A percentile compares a stretch with the other conserved stretches of the same genome.
Evolutionary conservation across 345 rosid species (phyloP).

Genomic region (Nephelium lappaceum): DNA sequence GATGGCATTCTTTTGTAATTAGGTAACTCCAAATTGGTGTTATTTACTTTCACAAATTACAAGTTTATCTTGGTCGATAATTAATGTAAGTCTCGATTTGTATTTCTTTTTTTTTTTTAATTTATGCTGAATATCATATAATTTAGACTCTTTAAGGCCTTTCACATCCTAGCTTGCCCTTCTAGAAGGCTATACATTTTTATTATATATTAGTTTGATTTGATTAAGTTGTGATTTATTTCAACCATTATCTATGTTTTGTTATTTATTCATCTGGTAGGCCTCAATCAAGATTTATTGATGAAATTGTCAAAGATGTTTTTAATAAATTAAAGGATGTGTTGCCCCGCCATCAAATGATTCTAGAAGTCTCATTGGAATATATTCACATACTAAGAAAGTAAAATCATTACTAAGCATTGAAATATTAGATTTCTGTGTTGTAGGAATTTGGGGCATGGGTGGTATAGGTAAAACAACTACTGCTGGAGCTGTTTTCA

Average conservation of each 20-base stretch:
- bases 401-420: background rate
- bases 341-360: constrained; percentile 5
- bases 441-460: background rate
- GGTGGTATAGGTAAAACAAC: background rate
- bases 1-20: constrained; percentile 14
- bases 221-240: background rate
- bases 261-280: constrained; percentile 8
- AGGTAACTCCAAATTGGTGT: background rate
- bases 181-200: background rate
- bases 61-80: no score
- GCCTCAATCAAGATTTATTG: constrained; percentile 36
- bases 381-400: background rate
- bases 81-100: no score
- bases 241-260: background rate
- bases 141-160: no score
- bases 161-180: no score
- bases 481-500: background rate
- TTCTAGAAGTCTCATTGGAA: background rate
- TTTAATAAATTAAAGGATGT: constrained; percentile 28
- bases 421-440: background rate
- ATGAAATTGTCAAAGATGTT: constrained; percentile 30
- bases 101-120: no score
- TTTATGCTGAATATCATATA: no score
- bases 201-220: background rate
- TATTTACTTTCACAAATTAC: background rate